Conservation (phyloP, 2,329 filamentous ascomycete species). For the Talaromyces marneffei region DNA sequence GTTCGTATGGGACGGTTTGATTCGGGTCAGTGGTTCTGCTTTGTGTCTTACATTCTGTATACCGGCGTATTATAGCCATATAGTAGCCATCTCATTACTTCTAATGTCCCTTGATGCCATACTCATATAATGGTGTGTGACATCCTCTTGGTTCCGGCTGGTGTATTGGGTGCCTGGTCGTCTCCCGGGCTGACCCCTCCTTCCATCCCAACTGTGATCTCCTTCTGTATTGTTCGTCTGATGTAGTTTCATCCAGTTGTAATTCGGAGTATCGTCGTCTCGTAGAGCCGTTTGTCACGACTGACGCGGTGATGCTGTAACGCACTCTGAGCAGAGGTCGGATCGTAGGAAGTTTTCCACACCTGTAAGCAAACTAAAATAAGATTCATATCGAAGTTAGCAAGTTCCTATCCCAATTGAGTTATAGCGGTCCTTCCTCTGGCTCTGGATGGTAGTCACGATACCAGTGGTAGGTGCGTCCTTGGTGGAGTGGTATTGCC, state of each 20-base stretch:
- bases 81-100: background rate
- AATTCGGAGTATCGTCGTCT: background rate
- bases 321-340: background rate
- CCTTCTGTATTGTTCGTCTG: background rate
- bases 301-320: background rate
- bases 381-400: background rate
- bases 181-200: background rate
- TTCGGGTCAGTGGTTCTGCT: background rate
- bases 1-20: conserved; percentile 8
- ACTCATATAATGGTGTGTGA: background rate
- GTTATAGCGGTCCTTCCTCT: background rate
- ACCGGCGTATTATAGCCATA: background rate
- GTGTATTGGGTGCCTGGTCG: background rate
- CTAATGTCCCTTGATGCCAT: background rate
- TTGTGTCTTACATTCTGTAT: background rate
- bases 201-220: background rate
- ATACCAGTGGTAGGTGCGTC: background rate
- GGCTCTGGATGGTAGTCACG: background rate
- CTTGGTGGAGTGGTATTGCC: background rate
- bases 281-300: background rate
- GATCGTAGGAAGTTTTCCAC: background rate
- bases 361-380: background rate
- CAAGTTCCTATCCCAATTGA: too few relatives aligned
- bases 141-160: background rate
- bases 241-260: background rate